Evolutionary conservation across 768 basidiomycete genomes (phyloP), one percentile per base, ranked within the genome.

Genomic region (Rhodotorula sphaerocarpa): DNA sequence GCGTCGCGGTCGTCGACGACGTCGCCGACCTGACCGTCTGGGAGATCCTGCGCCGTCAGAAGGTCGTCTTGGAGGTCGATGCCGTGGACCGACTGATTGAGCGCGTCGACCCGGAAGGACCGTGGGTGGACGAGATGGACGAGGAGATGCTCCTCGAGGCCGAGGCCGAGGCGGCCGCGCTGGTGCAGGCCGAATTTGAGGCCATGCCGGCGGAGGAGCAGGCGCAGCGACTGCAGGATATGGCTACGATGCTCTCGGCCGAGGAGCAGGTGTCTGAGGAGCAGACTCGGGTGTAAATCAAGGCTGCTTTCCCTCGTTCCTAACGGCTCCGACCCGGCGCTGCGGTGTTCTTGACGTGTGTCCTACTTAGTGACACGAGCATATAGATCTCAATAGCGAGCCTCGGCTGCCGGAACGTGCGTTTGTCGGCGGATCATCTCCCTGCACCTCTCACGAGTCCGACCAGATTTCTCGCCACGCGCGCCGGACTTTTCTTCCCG

Each of bases 41-140:
- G 76, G 86, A 93, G 72, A 74, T 88, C 45, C 75, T 96, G 61
- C 86, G 83, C 75, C 89, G 89, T 83, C 83, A 84, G 61, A 83
- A 87, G 70, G 76, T 91, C 34, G 79, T 95, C 41, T 71, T 96
- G 73, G 92, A 96, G 72, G 72, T 86, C 63, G 81, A 83, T 57
- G 89, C 90, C 5, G 84, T 91, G n/a, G 84, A 90, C 42, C 81
- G 79, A 70, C 80, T 90, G 48, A 59, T 63, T n/a, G 52, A 47
- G 39, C 61, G 71, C 18, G 46, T 65, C 16, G 68, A 69, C 63
- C 68, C 68, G 50, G 36, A 59, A 33, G 87, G 88, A 75, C 78
- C 79, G 68, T 81, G 78, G 65, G 84, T 83, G 51, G 70, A 66
- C 46, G 60, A 64, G 58, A 10, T 12, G 30, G 33, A 51, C 12